Conservation (phyloP, 257 asterid genomes). For the Cinchona pubescens region DNA sequence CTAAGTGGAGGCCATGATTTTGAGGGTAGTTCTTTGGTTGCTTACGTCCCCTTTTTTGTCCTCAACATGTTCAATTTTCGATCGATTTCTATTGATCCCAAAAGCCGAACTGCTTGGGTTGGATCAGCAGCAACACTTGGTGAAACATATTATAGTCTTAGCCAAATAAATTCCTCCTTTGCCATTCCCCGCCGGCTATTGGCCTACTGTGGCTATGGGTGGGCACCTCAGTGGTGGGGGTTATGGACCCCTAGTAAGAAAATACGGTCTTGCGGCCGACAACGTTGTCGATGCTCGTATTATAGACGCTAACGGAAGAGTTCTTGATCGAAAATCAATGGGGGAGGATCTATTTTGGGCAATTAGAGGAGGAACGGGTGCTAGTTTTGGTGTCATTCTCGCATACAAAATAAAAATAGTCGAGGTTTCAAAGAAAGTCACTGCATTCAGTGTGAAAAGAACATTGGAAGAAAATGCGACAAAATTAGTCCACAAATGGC, state of each 20-base stretch:
- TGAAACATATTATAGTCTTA: constrained; percentile 3
- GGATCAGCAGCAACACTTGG: constrained; percentile 3
- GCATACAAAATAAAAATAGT: constrained; percentile 3
- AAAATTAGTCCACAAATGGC: constrained; percentile 1
- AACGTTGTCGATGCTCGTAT: neutral
- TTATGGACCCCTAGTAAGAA: neutral
- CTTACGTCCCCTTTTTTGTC: constrained; percentile 9
- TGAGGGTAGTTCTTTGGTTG: neutral
- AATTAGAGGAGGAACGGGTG: constrained; percentile 2
- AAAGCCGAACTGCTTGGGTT: neutral
- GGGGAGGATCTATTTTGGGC: constrained; percentile 18
- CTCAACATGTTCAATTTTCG: constrained; percentile 10
- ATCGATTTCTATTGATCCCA: neutral
- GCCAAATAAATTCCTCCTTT: neutral
- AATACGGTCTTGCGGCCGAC: constrained; percentile 6
- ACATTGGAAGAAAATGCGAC: constrained; percentile 9
- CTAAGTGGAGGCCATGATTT: constrained; percentile 17
- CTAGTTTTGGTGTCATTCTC: constrained; percentile 5
- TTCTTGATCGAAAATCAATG: constrained; percentile 9
- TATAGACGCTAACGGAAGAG: constrained; percentile 1
- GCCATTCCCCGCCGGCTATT: neutral
- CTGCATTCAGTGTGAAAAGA: constrained; percentile 6
- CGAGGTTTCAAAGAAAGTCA: neutral
- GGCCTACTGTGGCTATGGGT: constrained; percentile 13
- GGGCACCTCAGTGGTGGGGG: constrained; percentile 12